phyloP scores from a whole-genome alignment of 257 asterid species.

The Cordia subcordata region DNA sequence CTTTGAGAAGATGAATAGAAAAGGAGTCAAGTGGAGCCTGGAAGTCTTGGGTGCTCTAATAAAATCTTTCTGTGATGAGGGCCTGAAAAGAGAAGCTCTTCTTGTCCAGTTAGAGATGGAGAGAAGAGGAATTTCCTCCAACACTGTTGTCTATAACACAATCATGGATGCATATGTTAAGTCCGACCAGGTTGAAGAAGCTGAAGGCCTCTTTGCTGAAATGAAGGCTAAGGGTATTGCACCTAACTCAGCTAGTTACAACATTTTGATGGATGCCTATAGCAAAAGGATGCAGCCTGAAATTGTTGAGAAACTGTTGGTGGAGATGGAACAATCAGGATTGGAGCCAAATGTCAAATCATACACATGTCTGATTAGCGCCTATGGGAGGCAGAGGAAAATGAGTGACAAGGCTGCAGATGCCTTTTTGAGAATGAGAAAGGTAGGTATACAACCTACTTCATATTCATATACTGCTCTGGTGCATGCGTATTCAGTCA shows the following conservation, averaged over 20 bases:
- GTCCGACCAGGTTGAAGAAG: slow-evolving; percentile 76
- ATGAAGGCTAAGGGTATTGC: slow-evolving; percentile 64
- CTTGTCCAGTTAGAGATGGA: slow-evolving; percentile 82
- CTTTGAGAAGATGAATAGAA: slow-evolving; percentile 56
- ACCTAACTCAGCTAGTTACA: slow-evolving; percentile 71
- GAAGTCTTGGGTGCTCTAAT: slow-evolving; percentile 82
- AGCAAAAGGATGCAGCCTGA: slow-evolving; percentile 87
- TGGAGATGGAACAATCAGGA: slow-evolving; percentile 68
- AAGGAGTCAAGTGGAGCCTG: slow-evolving; percentile 78
- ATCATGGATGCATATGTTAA: slow-evolving; percentile 80
- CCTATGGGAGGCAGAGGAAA: slow-evolving; percentile 76
- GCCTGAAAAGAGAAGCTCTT: slow-evolving; percentile 79
- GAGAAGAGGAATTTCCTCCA: slow-evolving; percentile 67
- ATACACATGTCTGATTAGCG: slow-evolving; percentile 82
- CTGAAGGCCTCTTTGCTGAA: slow-evolving; percentile 84
- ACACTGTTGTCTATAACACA: slow-evolving; percentile 68
- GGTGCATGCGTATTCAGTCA: slow-evolving; percentile 70
- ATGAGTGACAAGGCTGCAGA: slow-evolving; percentile 87
- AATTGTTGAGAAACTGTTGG: slow-evolving; percentile 65
- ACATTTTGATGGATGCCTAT: slow-evolving; percentile 83
- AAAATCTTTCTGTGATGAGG: slow-evolving; percentile 87
- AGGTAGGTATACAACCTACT: slow-evolving; percentile 68
- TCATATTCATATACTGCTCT: slow-evolving; percentile 92
- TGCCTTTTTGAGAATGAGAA: slow-evolving; percentile 86
- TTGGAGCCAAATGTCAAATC: slow-evolving; percentile 77